A percentile compares a stretch with the other conserved stretches of the same genome.
Evolutionary conservation across 2,329 filamentous ascomycete species (phyloP).

Genomic region (Xylariales sp.): DNA sequence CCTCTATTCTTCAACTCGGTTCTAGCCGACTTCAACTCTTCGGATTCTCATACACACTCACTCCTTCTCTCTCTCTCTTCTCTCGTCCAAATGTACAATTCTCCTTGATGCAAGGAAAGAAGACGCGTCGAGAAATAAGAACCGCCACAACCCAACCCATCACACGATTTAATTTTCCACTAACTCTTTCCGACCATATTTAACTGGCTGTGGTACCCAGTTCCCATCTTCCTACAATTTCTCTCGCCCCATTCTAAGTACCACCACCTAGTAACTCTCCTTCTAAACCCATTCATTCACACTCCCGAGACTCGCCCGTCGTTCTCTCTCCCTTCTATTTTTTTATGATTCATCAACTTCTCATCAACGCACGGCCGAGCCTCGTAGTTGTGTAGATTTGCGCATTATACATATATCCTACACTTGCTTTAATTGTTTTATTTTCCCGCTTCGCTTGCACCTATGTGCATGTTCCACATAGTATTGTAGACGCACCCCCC

Average conservation of each 20-base stretch:
- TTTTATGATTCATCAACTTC: slow-evolving; percentile 14
- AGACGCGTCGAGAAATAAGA: slow-evolving; percentile 33
- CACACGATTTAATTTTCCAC: slow-evolving; percentile 28
- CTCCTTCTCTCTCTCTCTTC: slow-evolving; percentile 1
- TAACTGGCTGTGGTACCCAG: slow-evolving; percentile 25
- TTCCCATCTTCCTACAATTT: slow-evolving; percentile 16
- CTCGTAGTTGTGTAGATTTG: slow-evolving; percentile 19
- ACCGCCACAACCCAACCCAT: slow-evolving; percentile 14
- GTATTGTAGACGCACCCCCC: slow-evolving; percentile 15
- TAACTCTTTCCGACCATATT: slow-evolving; percentile 26
- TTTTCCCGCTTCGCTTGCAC: slow-evolving; percentile 3
- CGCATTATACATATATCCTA: slow-evolving; percentile 13
- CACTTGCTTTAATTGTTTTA: slow-evolving; percentile 10
- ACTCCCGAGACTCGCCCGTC: slow-evolving; percentile 4
- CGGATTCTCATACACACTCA: no score
- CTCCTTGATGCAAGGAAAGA: slow-evolving; percentile 1
- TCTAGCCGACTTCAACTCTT: slow-evolving; percentile 6
- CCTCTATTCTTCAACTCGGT: slow-evolving; percentile 6
- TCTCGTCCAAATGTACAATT: background rate
- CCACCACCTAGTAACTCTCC: slow-evolving; percentile 32
- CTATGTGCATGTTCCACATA: slow-evolving; percentile 24
- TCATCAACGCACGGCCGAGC: slow-evolving; percentile 23
- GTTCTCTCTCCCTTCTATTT: background rate
- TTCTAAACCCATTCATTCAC: slow-evolving; percentile 18
- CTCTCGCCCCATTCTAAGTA: slow-evolving; percentile 43